These are phyloP conservation scores for Rhamnella rubrinervis DNA, from an alignment of 331 rosid species.

Conservation along the genomic window DNA sequence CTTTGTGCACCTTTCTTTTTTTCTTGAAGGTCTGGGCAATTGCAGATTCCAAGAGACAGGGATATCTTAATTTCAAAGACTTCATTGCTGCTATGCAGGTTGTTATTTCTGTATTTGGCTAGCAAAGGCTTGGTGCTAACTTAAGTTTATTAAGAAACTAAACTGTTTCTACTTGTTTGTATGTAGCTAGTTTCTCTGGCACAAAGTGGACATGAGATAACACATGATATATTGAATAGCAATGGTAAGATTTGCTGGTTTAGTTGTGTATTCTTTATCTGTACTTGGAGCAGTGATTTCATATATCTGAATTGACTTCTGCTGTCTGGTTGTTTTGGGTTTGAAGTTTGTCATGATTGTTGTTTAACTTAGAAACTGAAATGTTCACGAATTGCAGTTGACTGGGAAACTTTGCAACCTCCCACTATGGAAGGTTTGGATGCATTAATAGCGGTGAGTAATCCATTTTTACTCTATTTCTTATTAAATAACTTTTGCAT, in stretches of 20 bases:
- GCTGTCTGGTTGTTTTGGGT: conserved; percentile 2
- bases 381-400: conserved; percentile 50
- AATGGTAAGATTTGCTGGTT: conserved; percentile 45
- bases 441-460: conserved; percentile 52
- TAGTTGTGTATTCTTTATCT: conserved; percentile 1
- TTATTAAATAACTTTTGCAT: neutral
- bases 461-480: neutral
- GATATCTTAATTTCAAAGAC: conserved; percentile 84
- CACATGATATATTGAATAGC: conserved; percentile 53
- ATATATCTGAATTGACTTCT: conserved; percentile 5
- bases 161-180: conserved; percentile 15
- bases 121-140: neutral
- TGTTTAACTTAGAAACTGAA: conserved; percentile 14
- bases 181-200: conserved; percentile 70
- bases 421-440: conserved; percentile 83
- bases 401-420: conserved; percentile 46
- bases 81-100: conserved; percentile 85
- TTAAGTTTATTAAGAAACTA: conserved; percentile 10
- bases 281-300: conserved; percentile 5
- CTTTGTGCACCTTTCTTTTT: neutral
- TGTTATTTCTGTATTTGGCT: neutral
- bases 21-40: conserved; percentile 80
- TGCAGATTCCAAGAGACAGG: conserved; percentile 86
- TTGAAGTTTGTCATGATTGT: neutral
- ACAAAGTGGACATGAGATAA: conserved; percentile 67